Conservation (phyloP, 2,329 filamentous ascomycete genomes). For the Epichloe uncinata region DNA sequence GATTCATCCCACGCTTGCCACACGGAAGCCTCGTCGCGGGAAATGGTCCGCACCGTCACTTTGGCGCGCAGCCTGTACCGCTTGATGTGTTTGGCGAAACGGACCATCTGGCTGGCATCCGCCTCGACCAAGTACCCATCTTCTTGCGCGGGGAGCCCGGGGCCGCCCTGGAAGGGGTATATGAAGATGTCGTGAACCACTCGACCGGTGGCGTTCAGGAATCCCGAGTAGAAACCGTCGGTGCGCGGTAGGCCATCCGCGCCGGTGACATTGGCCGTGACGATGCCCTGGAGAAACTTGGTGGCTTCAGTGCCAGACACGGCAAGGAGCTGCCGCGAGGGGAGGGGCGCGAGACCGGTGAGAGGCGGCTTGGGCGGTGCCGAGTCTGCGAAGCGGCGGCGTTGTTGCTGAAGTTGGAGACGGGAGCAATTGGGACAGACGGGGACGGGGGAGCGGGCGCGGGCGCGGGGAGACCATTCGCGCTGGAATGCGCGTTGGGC, state of each 20-base stretch:
- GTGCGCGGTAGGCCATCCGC: slow-evolving; percentile 21
- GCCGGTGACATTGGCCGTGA: slow-evolving; percentile 47
- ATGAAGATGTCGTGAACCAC: slow-evolving; percentile 85
- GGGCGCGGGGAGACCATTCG: slow-evolving; percentile 13
- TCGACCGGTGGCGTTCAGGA: slow-evolving; percentile 74
- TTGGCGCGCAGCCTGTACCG: slow-evolving; percentile 79
- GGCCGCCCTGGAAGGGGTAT: slow-evolving; percentile 43
- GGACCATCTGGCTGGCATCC: slow-evolving; percentile 51
- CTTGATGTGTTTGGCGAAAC: slow-evolving; percentile 58
- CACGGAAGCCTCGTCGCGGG: slow-evolving; percentile 49
- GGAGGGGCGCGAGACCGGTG: slow-evolving; percentile 41
- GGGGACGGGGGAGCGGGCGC: too few relatives aligned
- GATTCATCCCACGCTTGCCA: slow-evolving; percentile 63
- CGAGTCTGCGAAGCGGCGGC: slow-evolving; percentile 19
- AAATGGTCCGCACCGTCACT: slow-evolving; percentile 53
- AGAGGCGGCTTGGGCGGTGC: slow-evolving; percentile 28
- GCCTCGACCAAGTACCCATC: slow-evolving; percentile 61
- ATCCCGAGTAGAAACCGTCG: slow-evolving; percentile 62
- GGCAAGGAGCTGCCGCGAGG: slow-evolving; percentile 66
- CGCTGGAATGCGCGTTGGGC: slow-evolving; percentile 11
- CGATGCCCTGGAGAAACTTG: slow-evolving; percentile 77
- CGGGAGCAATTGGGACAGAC: slow-evolving; percentile 7
- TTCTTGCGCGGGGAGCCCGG: slow-evolving; percentile 12
- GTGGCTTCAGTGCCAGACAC: slow-evolving; percentile 67
- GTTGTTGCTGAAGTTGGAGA: slow-evolving; percentile 11